phyloP scores from a whole-genome alignment of 2,329 filamentous ascomycete genomes.

The Verticillium klebahnii region DNA sequence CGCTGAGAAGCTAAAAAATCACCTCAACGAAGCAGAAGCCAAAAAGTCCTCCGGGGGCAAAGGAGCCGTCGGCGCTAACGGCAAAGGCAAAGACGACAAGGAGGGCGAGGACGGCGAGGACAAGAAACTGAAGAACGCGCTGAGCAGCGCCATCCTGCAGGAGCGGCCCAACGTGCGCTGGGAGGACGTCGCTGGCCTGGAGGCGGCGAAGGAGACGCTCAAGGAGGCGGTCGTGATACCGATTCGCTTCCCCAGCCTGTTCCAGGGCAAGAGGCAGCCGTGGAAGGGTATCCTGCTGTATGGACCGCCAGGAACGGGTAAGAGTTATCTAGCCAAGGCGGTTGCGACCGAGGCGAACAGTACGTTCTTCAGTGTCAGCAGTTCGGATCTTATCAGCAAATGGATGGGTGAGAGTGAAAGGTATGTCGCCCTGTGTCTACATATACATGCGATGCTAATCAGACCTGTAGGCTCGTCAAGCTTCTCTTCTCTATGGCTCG shows the following conservation, averaged over 20 bases:
- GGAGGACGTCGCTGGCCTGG: constrained; percentile 96
- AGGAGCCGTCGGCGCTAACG: constrained; percentile 63
- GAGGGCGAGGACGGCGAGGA: constrained; percentile 79
- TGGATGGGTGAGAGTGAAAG: constrained; percentile 99
- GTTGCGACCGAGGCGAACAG: constrained; percentile 98
- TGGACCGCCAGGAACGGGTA: constrained; percentile 93
- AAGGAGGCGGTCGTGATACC: constrained; percentile 97
- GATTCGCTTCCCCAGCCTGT: constrained; percentile 96
- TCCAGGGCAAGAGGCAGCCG: constrained; percentile 91
- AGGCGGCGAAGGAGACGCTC: constrained; percentile 89
- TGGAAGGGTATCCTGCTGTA: constrained; percentile 98
- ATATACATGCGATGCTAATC: neutral
- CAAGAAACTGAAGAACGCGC: constrained; percentile 89
- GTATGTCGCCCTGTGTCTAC: constrained; percentile 39
- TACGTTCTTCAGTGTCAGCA: constrained; percentile 98
- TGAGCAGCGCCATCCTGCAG: constrained; percentile 86
- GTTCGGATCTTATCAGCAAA: constrained; percentile 94
- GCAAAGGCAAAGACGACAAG: constrained; percentile 55
- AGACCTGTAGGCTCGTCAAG: constrained; percentile 71
- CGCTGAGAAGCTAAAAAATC: constrained; percentile 94
- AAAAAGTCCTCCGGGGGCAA: constrained; percentile 66
- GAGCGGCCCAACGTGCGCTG: constrained; percentile 96
- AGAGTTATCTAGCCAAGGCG: constrained; percentile 95
- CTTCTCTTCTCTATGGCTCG: constrained; percentile 96
- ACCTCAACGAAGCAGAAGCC: constrained; percentile 69